A percentile compares a stretch with the other conserved stretches of the same genome.
phyloP scores from a whole-genome alignment of 2,329 filamentous ascomycete genomes.

The Berkeleyomyces basicola region DNA sequence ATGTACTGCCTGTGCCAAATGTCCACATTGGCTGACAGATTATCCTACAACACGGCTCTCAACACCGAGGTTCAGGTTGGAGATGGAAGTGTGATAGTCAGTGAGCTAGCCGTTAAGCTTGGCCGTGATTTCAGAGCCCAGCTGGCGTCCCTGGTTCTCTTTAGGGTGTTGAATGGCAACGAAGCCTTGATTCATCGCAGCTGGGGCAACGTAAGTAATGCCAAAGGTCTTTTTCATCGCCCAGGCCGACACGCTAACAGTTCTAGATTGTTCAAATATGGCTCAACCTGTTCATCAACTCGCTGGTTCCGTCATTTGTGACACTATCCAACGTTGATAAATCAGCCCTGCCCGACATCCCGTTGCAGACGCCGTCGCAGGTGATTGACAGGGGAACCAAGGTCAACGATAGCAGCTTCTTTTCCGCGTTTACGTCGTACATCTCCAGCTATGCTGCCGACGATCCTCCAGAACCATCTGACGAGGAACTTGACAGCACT shows the following conservation, averaged over 20 bases:
- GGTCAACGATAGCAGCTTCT: slow-evolving; percentile 63
- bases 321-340: slow-evolving; percentile 25
- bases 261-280: slow-evolving; percentile 71
- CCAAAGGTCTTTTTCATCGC: neutral
- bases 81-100: slow-evolving; percentile 93
- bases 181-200: slow-evolving; percentile 60
- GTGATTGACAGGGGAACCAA: slow-evolving; percentile 77
- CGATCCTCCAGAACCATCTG: slow-evolving; percentile 90
- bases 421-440: slow-evolving; percentile 89
- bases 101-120: slow-evolving; percentile 89
- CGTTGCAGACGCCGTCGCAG: slow-evolving; percentile 78
- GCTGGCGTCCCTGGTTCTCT: slow-evolving; percentile 84
- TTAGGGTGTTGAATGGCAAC: slow-evolving; percentile 75
- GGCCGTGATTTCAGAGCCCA: slow-evolving; percentile 88
- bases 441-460: slow-evolving; percentile 98
- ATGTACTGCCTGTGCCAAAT: slow-evolving; percentile 81
- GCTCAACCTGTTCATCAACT: slow-evolving; percentile 92
- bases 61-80: slow-evolving; percentile 93
- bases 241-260: slow-evolving; percentile 22
- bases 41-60: slow-evolving; percentile 63
- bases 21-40: slow-evolving; percentile 65
- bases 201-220: slow-evolving; percentile 56
- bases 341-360: slow-evolving; percentile 51
- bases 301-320: slow-evolving; percentile 71
- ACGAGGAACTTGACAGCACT: slow-evolving; percentile 92